Conservation (phyloP, 202 grass and related monocot genomes). For the Thinopyrum obtusiflorum region DNA sequence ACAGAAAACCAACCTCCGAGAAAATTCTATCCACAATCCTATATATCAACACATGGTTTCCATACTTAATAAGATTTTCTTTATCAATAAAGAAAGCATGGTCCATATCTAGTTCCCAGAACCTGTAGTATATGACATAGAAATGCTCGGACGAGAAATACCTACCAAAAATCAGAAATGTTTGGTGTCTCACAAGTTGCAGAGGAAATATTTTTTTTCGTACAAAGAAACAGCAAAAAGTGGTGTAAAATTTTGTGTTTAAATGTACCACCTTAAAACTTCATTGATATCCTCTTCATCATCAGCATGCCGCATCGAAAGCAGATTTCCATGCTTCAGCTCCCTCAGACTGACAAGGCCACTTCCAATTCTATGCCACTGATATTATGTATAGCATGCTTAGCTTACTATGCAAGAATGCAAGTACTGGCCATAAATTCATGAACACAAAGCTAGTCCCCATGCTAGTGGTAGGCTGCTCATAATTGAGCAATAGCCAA, state of each 20-base stretch:
- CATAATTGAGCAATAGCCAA: too few relatives aligned
- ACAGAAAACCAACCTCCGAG: constrained; percentile 66
- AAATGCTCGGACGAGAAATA: constrained; percentile 99
- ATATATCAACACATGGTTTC: constrained; percentile 95
- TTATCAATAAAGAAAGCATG: constrained; percentile 97
- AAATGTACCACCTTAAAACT: too few relatives aligned
- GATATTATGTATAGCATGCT: constrained; percentile 33
- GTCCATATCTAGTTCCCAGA: constrained; percentile 98
- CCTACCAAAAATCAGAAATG: constrained; percentile 39
- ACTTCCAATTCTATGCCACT: constrained; percentile 25
- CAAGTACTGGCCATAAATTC: too few relatives aligned
- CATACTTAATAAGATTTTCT: constrained; percentile 97
- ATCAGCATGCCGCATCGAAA: too few relatives aligned
- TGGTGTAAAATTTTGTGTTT: too few relatives aligned
- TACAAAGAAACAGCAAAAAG: background rate
- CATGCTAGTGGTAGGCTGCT: too few relatives aligned
- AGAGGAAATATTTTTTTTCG: constrained; percentile 2
- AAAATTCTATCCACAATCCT: constrained; percentile 99
- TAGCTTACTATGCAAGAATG: too few relatives aligned
- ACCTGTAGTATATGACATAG: constrained; percentile 97
- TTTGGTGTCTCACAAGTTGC: background rate
- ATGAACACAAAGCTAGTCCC: too few relatives aligned
- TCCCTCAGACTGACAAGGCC: too few relatives aligned
- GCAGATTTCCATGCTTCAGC: too few relatives aligned
- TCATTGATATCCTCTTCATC: too few relatives aligned